Evolutionary conservation across 352 stramenopile genomes (phyloP), one percentile per base, ranked within the genome.

Genomic region (Phytopythium vexans): DNA sequence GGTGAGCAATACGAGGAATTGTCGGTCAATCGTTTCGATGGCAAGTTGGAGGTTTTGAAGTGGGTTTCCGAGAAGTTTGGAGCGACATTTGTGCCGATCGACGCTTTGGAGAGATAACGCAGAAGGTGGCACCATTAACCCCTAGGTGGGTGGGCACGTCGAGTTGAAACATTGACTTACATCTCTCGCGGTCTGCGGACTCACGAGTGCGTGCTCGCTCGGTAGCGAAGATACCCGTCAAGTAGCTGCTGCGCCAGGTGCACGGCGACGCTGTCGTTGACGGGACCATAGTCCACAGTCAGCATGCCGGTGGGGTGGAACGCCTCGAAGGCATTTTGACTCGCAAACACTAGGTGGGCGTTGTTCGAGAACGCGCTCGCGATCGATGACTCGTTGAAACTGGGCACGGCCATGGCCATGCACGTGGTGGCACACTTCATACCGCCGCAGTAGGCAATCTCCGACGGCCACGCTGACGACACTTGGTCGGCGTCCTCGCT

Each of bases 371-470:
- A 84, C 41, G 70, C 70, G 16, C 68, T 77, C 7, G 73, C 59
- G 42, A 84, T 53, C 35, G 77, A 65, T 1, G 73, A 73, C 55
- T 62, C 63, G 60, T 78, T 76, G 5, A 45, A 41, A n/a, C 47
- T 27, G 4, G 59, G 54, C n/a, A 65, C 74, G 32, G 78, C 70
- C 68, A 84, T 77, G 6, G 64, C 66, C 54, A 88, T 79, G 45
- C 77, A 88, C n/a, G 77, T 81, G 40, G 51, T 71, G 3, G 62
- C 58, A 53, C 77, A 88, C 47, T 68, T 67, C 6, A 77, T 70
- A 5, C 59, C 68, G 3, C 77, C 77, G 42, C 77, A 88, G 52
- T 82, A 84, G 4, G 63, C 41, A 34, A 88, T 66, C 31, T 58
- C 66, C 0, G 52, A 39, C 12, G 77, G 77, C 74, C 77, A 88